A percentile compares a stretch with the other conserved stretches of the same genome.
These are phyloP conservation scores for Populus nigra DNA, from an alignment of 345 rosid species.

Conservation along the genomic window DNA sequence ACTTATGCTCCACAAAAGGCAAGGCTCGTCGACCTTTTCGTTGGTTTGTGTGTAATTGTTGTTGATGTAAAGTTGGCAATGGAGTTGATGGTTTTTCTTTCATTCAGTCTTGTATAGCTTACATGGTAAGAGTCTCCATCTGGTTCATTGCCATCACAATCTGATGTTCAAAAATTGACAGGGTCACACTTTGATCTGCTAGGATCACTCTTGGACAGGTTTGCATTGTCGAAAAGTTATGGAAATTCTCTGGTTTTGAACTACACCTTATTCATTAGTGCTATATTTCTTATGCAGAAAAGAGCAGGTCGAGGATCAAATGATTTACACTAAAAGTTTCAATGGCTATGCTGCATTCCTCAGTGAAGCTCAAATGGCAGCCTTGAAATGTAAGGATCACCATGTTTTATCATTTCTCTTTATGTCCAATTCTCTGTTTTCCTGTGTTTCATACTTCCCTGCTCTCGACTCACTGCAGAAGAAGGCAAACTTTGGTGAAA, in stretches of 20 bases:
- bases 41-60: too few relatives aligned
- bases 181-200: slow-evolving; percentile 14
- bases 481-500: slow-evolving; percentile 22
- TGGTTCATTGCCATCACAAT: neutral
- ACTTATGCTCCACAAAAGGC: neutral
- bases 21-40: neutral
- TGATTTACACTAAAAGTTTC: slow-evolving; percentile 2
- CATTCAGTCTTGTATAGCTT: slow-evolving; percentile 18
- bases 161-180: neutral
- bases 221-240: neutral
- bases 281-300: neutral
- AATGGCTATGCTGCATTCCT: slow-evolving; percentile 20
- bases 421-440: neutral
- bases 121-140: slow-evolving; percentile 10
- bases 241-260: neutral
- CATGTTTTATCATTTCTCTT: neutral
- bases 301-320: neutral
- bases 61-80: too few relatives aligned
- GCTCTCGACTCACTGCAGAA: slow-evolving; percentile 6
- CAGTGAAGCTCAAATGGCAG: slow-evolving; percentile 6
- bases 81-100: neutral
- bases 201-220: slow-evolving; percentile 10
- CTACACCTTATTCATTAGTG: neutral
- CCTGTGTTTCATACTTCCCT: neutral
- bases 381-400: neutral